These are phyloP conservation scores for Hericium alpestre DNA, from an alignment of 768 basidiomycete genomes.

Conservation along the genomic window DNA sequence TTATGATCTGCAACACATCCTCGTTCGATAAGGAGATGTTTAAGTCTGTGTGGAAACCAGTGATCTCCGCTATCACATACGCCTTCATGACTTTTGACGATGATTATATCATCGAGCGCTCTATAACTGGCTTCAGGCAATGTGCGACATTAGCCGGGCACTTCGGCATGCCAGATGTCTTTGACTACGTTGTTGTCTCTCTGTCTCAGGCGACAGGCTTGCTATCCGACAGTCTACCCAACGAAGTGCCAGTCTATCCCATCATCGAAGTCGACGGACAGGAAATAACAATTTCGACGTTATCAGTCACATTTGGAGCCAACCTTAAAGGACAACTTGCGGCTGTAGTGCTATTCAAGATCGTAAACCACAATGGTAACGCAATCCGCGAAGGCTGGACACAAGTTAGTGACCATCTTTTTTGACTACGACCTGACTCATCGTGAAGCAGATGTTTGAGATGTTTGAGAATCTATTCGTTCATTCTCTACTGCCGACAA, in stretches of 20 bases:
- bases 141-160: constrained; percentile 87
- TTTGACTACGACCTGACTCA: background rate
- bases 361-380: constrained; percentile 92
- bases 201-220: constrained; percentile 88
- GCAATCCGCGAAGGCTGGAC: constrained; percentile 93
- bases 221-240: constrained; percentile 60
- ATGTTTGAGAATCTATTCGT: constrained; percentile 96
- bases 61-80: constrained; percentile 89
- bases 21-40: constrained; percentile 91
- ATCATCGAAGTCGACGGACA: constrained; percentile 85
- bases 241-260: constrained; percentile 74
- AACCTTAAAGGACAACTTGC: constrained; percentile 94
- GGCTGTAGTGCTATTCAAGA: constrained; percentile 94
- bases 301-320: constrained; percentile 89
- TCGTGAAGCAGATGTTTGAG: constrained; percentile 71
- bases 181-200: constrained; percentile 91
- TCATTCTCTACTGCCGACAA: constrained; percentile 79
- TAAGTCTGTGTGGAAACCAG: constrained; percentile 82
- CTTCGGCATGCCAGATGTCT: constrained; percentile 87
- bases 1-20: constrained; percentile 70
- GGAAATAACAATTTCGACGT: constrained; percentile 77
- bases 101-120: constrained; percentile 90
- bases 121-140: constrained; percentile 93
- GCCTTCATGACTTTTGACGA: constrained; percentile 96
- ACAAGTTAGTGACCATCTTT: constrained; percentile 40